Percentiles rank a stretch among this genome's conserved stretches.
Evolutionary conservation across 2,329 filamentous ascomycete species (phyloP).

Genomic region (Trichophyton verrucosum): DNA sequence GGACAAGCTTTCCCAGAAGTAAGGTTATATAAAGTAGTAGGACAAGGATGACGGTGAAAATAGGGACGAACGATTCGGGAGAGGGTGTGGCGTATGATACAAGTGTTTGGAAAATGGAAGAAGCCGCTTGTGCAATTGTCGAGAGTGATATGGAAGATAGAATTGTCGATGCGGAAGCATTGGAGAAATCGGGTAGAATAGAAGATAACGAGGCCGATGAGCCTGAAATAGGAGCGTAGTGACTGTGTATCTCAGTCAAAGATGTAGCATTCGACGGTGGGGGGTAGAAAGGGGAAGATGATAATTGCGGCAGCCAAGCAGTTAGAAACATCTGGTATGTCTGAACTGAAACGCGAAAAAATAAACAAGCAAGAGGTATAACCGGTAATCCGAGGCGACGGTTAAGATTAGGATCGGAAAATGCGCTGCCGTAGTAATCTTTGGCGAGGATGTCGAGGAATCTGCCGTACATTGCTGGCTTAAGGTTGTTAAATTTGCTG

Average conservation of each 20-base stretch:
- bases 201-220: conserved; percentile 17
- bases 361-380: conserved; percentile 81
- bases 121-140: conserved; percentile 16
- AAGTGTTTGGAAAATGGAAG: conserved; percentile 26
- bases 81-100: conserved; percentile 33
- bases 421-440: conserved; percentile 96
- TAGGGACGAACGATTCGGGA: conserved; percentile 29
- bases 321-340: conserved; percentile 98
- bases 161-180: conserved; percentile 2
- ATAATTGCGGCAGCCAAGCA: conserved; percentile 57
- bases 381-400: conserved; percentile 81
- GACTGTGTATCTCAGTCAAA: conserved; percentile 32
- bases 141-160: not conserved
- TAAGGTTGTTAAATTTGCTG: conserved; percentile 96
- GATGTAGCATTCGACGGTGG: conserved; percentile 25
- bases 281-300: conserved; percentile 37
- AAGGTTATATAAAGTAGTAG: conserved; percentile 74
- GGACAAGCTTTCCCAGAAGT: conserved; percentile 67
- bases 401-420: conserved; percentile 78
- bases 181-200: conserved; percentile 11
- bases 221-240: conserved; percentile 31
- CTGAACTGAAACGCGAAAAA: conserved; percentile 86
- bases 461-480: conserved; percentile 74
- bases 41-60: conserved; percentile 66
- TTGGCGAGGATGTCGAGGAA: conserved; percentile 92